phyloP scores from a whole-genome alignment of 148 eudicot species.

The Diospyros kaki region DNA sequence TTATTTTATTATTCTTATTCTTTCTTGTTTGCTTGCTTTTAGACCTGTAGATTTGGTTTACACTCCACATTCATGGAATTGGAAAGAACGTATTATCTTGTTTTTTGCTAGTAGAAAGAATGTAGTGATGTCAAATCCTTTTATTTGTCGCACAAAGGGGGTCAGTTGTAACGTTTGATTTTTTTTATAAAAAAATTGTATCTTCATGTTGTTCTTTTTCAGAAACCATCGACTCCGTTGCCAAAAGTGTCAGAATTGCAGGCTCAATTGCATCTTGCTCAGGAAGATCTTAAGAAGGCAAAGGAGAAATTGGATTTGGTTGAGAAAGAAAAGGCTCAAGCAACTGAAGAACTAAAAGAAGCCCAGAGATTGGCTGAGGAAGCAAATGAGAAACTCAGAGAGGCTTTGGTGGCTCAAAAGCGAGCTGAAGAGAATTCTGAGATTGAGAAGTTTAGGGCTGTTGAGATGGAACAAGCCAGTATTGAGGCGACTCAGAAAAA shows the following conservation, averaged over 20 bases:
- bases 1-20: too few relatives aligned
- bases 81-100: neutral
- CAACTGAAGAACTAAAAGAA: constrained; percentile 57
- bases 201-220: constrained; percentile 17
- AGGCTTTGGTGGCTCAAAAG: constrained; percentile 84
- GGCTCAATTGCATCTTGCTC: constrained; percentile 54
- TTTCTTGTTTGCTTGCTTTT: too few relatives aligned
- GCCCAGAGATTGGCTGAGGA: constrained; percentile 70
- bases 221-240: constrained; percentile 66
- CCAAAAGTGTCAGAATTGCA: constrained; percentile 76
- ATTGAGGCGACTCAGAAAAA: constrained; percentile 74
- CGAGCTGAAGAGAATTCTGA: constrained; percentile 75
- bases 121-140: neutral
- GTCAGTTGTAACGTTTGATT: neutral
- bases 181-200: neutral
- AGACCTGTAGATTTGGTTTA: too few relatives aligned
- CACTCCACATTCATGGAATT: neutral
- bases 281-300: constrained; percentile 78
- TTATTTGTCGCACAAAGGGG: neutral
- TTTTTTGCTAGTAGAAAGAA: neutral
- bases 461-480: constrained; percentile 81
- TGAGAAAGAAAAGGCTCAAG: constrained; percentile 74
- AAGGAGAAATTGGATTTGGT: constrained; percentile 55
- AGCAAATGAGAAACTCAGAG: constrained; percentile 69
- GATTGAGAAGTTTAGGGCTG: constrained; percentile 81